Base-by-base conservation (phyloP, 441 rosid genomes). In the Geranium incanum region DNA sequence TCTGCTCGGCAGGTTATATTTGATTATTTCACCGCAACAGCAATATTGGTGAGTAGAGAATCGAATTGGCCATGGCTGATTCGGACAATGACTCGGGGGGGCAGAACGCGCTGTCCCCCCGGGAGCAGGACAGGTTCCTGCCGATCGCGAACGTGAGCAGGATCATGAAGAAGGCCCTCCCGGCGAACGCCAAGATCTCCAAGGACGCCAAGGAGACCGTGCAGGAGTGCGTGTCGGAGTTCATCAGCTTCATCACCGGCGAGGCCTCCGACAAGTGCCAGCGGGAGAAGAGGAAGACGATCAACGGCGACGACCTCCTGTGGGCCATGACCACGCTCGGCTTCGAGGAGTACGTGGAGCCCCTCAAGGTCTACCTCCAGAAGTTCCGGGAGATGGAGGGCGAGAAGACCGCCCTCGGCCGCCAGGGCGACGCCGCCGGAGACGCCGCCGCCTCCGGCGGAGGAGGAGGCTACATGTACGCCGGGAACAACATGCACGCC, bases 291-390 rank as follows among this genome's bases (percentile, higher is more conserved):
- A 0, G 33, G 1, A 23, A 23, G 33, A 23, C 33, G 1, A 23
- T 23, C 33, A 23, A 23, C 33, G 33, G 33, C 33, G 33, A 23
- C 33, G 33, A 23, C 33, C 33, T 23, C 33, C 33, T 23, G 33
- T 82, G 85, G 85, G 83, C 85, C 50, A 82, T 82, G 83, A 82
- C 83, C 11, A 82, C 85, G 57, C 70, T 82, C 48, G 85, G 85
- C 33, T 82, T 82, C 68, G 85, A 82, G 71, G 82, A 82, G 48
- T 82, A 82, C 70, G 82, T 82, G n/a, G 83, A 79, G 68, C 85
- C 85, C 0, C 59, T 82, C 67, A 82, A 79, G 77, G 68, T 74
- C 4, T 82, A 82, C 70, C 68, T 82, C 59, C 80, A 77, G 73
- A 78, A 76, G 77, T 82, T 77, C 59, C 73, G 85, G 36, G 82